Evolutionary conservation across 129 eudicot species (phyloP).

Genomic region (Ambrosia artemisiifolia): DNA sequence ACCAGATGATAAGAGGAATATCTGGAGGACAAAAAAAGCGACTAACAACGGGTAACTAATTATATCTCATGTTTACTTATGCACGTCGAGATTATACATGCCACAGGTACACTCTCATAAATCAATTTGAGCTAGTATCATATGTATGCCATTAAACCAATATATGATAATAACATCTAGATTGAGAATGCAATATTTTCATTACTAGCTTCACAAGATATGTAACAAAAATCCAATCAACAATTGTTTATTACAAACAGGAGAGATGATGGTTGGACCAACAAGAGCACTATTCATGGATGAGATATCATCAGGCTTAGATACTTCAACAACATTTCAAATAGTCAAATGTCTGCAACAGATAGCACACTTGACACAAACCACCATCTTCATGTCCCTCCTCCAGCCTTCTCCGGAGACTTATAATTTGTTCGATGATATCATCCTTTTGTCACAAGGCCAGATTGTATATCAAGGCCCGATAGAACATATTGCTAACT

Average conservation of each 20-base stretch:
- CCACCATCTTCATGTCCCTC: constrained; percentile 84
- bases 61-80: neutral
- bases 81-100: neutral
- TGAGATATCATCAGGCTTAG: constrained; percentile 95
- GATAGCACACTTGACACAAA: constrained; percentile 64
- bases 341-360: constrained; percentile 91
- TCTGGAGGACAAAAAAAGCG: constrained; percentile 93
- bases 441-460: constrained; percentile 80
- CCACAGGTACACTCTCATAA: neutral
- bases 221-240: neutral
- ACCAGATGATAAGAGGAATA: constrained; percentile 82
- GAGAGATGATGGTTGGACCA: constrained; percentile 95
- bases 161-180: neutral
- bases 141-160: neutral
- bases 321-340: constrained; percentile 93
- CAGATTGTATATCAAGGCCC: constrained; percentile 92
- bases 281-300: constrained; percentile 84
- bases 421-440: constrained; percentile 80
- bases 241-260: constrained; percentile 21
- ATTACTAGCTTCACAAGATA: too few relatives aligned
- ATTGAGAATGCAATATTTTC: too few relatives aligned
- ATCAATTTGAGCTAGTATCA: neutral
- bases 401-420: constrained; percentile 98
- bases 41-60: constrained; percentile 52
- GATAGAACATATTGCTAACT: constrained; percentile 58